These are phyloP conservation scores for Endotrypanum monterogeii DNA, from an alignment of 208 protist species.

Conservation along the genomic window DNA sequence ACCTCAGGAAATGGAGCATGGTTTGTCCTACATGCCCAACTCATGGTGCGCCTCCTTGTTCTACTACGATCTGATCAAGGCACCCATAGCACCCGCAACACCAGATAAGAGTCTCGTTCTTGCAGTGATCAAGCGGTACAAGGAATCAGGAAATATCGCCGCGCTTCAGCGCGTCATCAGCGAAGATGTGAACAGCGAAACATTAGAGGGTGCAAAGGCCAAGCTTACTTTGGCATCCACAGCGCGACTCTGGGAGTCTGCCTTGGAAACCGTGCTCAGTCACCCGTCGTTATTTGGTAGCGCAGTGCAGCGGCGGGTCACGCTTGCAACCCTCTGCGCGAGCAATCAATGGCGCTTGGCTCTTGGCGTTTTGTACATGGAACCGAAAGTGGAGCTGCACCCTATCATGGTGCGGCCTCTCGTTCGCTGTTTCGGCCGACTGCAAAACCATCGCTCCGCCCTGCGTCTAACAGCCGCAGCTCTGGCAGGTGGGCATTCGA, in stretches of 20 bases:
- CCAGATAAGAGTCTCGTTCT: conserved; percentile 46
- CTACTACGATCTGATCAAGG: conserved; percentile 82
- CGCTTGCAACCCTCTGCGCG: conserved; percentile 53
- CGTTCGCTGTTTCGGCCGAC: conserved; percentile 52
- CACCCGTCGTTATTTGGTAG: conserved; percentile 39
- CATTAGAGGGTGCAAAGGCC: conserved; percentile 46
- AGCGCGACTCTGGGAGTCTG: conserved; percentile 80
- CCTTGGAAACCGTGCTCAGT: conserved; percentile 37
- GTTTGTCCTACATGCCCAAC: conserved; percentile 65
- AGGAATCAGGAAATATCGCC: conserved; percentile 40
- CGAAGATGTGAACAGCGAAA: conserved; percentile 73
- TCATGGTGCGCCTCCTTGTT: conserved; percentile 69
- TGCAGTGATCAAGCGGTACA: conserved; percentile 54
- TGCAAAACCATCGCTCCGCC: conserved; percentile 36
- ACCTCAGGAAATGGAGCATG: conserved; percentile 56
- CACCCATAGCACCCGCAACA: conserved; percentile 20
- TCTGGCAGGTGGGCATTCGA: conserved; percentile 54
- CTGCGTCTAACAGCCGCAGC: conserved; percentile 48
- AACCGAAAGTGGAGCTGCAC: conserved; percentile 21
- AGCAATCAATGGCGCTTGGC: conserved; percentile 52
- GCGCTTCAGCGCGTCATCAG: conserved; percentile 69
- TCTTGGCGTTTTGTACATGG: conserved; percentile 34
- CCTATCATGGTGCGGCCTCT: conserved; percentile 62
- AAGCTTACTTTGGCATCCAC: conserved; percentile 62
- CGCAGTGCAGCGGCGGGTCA: conserved; percentile 33